A percentile compares a stretch with the other conserved stretches of the same genome.
phyloP scores from a whole-genome alignment of 768 basidiomycete species.

The Kwoniella newhampshirensis region DNA sequence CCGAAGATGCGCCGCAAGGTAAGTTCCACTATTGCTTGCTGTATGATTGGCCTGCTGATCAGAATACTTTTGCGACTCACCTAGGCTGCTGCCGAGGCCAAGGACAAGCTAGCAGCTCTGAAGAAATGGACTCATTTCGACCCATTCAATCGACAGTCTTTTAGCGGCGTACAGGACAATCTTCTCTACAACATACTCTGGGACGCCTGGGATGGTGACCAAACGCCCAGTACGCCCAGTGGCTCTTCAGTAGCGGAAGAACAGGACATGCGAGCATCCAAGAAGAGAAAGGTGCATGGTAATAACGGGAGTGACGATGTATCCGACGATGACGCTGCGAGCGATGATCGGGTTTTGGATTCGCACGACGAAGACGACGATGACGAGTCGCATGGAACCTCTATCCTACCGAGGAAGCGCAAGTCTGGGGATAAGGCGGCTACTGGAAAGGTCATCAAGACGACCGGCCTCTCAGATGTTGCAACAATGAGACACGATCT shows the following conservation, averaged over 20 bases:
- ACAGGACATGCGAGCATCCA: background rate
- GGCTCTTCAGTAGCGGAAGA: background rate
- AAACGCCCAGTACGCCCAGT: background rate
- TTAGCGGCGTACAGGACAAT: constrained; percentile 31
- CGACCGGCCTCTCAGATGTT: background rate
- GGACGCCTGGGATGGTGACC: constrained; percentile 20
- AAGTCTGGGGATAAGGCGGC: background rate
- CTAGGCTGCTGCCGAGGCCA: constrained; percentile 43
- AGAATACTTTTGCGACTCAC: too few relatives aligned
- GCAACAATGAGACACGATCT: constrained; percentile 40
- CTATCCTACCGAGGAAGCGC: constrained; percentile 6
- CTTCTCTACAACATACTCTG: constrained; percentile 42
- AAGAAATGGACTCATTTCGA: constrained; percentile 52
- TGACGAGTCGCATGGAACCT: background rate
- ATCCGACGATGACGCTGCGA: background rate
- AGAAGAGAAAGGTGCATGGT: constrained; percentile 16
- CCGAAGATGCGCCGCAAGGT: constrained; percentile 43
- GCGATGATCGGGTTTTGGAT: constrained; percentile 1
- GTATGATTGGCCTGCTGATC: too few relatives aligned
- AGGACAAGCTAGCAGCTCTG: constrained; percentile 50
- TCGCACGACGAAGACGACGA: constrained; percentile 21
- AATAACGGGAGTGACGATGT: background rate
- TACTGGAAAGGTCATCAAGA: background rate
- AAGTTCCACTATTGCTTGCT: constrained; percentile 7
- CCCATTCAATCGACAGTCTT: constrained; percentile 26